Conservation (phyloP, 495 filamentous ascomycete species). For the Podospora anserina region DNA sequence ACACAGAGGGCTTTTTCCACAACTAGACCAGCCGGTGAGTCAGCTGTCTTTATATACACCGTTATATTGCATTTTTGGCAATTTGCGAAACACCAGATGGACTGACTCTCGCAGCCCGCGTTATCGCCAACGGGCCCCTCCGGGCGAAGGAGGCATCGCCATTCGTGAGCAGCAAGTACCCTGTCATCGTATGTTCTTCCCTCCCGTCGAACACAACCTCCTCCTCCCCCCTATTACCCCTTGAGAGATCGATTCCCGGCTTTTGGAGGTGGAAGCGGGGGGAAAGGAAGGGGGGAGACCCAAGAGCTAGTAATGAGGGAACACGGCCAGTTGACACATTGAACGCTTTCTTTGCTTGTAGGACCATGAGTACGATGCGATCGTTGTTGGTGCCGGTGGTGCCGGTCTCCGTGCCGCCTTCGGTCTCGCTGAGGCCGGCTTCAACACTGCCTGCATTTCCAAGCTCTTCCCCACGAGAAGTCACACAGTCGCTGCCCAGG, state of each 20-base stretch:
- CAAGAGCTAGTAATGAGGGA: neutral
- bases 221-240: neutral
- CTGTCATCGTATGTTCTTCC: constrained; percentile 72
- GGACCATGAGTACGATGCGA: constrained; percentile 68
- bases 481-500: constrained; percentile 93
- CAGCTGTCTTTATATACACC: neutral
- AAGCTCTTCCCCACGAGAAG: constrained; percentile 95
- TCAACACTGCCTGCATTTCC: constrained; percentile 97
- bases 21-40: constrained; percentile 73
- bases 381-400: constrained; percentile 93
- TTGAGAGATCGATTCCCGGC: neutral
- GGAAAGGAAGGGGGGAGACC: neutral
- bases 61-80: neutral
- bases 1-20: constrained; percentile 74
- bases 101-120: constrained; percentile 47
- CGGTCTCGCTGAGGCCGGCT: constrained; percentile 93
- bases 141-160: constrained; percentile 88
- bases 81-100: neutral
- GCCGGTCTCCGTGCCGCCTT: constrained; percentile 93
- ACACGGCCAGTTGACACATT: constrained; percentile 27
- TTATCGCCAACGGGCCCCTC: constrained; percentile 78
- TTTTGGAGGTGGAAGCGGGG: neutral
- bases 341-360: constrained; percentile 18
- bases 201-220: constrained; percentile 5
- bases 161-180: constrained; percentile 80